Base-by-base conservation (phyloP, 1,284 basidiomycete genomes). In the Apiotrichum akiyoshidainum region DNA sequence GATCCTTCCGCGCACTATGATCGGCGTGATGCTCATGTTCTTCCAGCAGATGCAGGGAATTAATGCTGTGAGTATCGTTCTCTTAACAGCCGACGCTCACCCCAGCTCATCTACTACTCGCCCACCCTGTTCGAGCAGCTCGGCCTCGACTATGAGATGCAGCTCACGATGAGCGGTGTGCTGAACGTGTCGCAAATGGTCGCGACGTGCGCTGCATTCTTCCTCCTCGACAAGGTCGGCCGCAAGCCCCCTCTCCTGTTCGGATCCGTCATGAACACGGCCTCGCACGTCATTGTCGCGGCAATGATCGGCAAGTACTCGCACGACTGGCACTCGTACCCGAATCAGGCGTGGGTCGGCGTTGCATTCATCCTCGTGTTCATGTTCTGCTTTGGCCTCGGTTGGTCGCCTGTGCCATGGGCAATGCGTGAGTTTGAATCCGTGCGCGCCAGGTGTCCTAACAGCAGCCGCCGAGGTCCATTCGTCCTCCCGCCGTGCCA, bases 171-270 rank as follows among this genome's bases (percentile, higher is more conserved):
- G 2, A 71, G 72, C 2, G 75, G 74, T 14, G 60, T 74, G 37
- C 73, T 72, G 51, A 71, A 69, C 48, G 52, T 74, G 40, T 60
- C 62, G 34, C 59, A 69, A 39, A 65, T 48, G 21, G 71, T 73
- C 60, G 71, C 72, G 51, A 71, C 70, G 37, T 33, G 70, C 46
- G 65, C 68, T n/a, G 58, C 68, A 6, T 42, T 74, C 22, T 47
- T 75, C 52, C 72, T 67, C 54, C 64, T 75, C 46, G 75, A 77
- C 55, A 58, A 60, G 9, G 51, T 74, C 13, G 75, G 75, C 34
- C 68, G 75, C 12, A 63, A 66, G 13, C 66, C 63, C 16, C 65
- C 72, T 22, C 63, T 75, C 35, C 62, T 74, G 42, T 55, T 51
- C 16, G 58, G 61, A 21, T 45, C 66, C 3, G 17, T 54, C 19